A percentile compares a stretch with the other conserved stretches of the same genome.
These are phyloP conservation scores for Asclepias syriaca DNA, from an alignment of 257 asterid genomes.

Conservation along the genomic window DNA sequence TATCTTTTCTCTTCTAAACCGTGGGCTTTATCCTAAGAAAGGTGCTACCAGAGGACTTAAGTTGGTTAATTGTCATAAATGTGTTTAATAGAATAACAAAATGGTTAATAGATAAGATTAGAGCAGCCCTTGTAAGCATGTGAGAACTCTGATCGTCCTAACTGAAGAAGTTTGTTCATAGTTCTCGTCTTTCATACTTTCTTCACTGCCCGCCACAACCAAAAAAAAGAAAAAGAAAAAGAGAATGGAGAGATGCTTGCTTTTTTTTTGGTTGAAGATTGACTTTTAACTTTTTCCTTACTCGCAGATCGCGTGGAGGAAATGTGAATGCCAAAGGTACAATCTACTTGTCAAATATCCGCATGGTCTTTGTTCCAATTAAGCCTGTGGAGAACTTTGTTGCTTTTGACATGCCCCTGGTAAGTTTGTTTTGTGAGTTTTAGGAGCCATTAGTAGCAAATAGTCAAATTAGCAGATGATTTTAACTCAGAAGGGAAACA, in stretches of 20 bases:
- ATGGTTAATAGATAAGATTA: not conserved
- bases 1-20: not conserved
- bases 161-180: not conserved
- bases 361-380: slow-evolving; percentile 85
- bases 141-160: not conserved
- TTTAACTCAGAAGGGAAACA: not conserved
- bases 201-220: too few relatives aligned
- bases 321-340: slow-evolving; percentile 74
- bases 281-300: not conserved
- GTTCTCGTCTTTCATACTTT: slow-evolving; percentile 1
- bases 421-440: slow-evolving; percentile 23
- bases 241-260: not conserved
- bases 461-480: not conserved
- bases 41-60: too few relatives aligned
- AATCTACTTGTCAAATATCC: slow-evolving; percentile 84
- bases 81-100: not conserved
- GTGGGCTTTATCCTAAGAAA: not conserved
- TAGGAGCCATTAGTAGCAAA: not conserved
- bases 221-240: too few relatives aligned
- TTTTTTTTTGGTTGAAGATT: too few relatives aligned
- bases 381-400: slow-evolving; percentile 58
- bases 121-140: not conserved
- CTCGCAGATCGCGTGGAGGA: slow-evolving; percentile 63
- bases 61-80: too few relatives aligned
- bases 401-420: slow-evolving; percentile 95